phyloP scores from a whole-genome alignment of 495 filamentous ascomycete species.

The Bryoglossum gracile region DNA sequence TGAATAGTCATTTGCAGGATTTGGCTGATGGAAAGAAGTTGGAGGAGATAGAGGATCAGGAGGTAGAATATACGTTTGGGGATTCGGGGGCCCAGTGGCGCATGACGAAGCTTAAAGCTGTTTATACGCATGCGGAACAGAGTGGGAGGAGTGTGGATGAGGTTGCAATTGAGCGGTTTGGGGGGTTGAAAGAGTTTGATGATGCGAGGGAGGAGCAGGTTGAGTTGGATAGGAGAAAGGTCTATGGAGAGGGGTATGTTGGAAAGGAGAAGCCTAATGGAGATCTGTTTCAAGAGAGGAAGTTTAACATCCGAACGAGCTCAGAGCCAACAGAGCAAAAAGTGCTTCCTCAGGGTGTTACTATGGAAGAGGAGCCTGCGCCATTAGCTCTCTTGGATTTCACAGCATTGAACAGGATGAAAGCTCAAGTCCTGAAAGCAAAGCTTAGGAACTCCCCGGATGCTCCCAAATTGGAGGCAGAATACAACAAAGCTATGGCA shows the following conservation, averaged over 20 bases:
- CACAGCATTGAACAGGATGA: slow-evolving; percentile 79
- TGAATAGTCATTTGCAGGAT: slow-evolving; percentile 67
- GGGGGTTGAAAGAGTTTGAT: slow-evolving; percentile 77
- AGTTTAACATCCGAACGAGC: slow-evolving; percentile 40
- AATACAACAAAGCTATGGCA: slow-evolving; percentile 70
- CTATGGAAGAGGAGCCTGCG: slow-evolving; percentile 32
- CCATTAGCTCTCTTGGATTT: slow-evolving; percentile 47
- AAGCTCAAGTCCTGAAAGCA: slow-evolving; percentile 90
- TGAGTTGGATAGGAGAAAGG: slow-evolving; percentile 78
- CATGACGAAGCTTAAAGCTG: slow-evolving; percentile 85
- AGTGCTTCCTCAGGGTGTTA: slow-evolving; percentile 36
- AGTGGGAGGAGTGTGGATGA: slow-evolving; percentile 65
- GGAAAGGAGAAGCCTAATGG: slow-evolving; percentile 85
- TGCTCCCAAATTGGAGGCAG: slow-evolving; percentile 68
- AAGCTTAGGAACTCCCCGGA: slow-evolving; percentile 71
- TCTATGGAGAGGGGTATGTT: slow-evolving; percentile 81
- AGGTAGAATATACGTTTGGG: slow-evolving; percentile 77
- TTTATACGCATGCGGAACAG: slow-evolving; percentile 75
- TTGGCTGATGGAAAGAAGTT: slow-evolving; percentile 47
- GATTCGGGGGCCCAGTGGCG: slow-evolving; percentile 88
- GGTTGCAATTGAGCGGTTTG: slow-evolving; percentile 73
- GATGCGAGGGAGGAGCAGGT: slow-evolving; percentile 90
- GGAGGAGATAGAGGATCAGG: slow-evolving; percentile 39
- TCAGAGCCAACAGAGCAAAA: slow-evolving; percentile 36
- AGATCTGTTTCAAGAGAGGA: slow-evolving; percentile 69